A percentile compares a stretch with the other conserved stretches of the same genome.
Conservation (phyloP, 2,329 filamentous ascomycete genomes). For the Colletotrichum siamense region DNA sequence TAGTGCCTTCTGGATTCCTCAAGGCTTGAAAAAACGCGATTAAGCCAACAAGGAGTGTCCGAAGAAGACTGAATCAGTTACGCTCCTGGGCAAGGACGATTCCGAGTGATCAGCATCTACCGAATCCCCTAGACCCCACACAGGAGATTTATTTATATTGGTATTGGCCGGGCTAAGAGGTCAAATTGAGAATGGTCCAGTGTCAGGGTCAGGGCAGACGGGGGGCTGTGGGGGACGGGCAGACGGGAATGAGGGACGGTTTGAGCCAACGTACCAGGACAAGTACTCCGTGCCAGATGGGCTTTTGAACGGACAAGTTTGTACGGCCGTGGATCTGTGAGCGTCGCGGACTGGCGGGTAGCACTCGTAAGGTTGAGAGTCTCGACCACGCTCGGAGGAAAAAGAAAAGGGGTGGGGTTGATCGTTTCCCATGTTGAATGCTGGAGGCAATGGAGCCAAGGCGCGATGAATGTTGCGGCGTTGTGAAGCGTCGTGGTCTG, state of each 20-base stretch:
- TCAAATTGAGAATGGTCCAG: background rate
- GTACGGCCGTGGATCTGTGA: background rate
- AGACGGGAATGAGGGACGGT: background rate
- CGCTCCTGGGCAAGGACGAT: background rate
- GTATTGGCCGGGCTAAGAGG: conserved; percentile 4
- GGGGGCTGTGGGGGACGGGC: conserved; percentile 4
- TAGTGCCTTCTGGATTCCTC: background rate
- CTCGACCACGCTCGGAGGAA: background rate
- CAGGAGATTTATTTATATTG: conserved; percentile 17
- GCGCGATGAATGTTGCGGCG: background rate
- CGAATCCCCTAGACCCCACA: conserved; percentile 8
- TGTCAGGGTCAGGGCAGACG: conserved; percentile 2
- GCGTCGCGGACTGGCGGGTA: background rate
- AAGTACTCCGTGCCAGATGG: background rate
- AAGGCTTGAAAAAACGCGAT: background rate
- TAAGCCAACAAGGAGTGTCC: conserved; percentile 1
- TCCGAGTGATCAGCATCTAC: conserved; percentile 18
- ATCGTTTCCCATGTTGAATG: background rate
- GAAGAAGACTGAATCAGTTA: conserved; percentile 10
- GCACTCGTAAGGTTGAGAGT: background rate
- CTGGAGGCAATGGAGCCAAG: background rate
- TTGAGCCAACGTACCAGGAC: background rate
- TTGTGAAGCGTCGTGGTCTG: background rate
- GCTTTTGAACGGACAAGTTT: background rate
- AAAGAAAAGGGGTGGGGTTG: background rate